Conservation (phyloP, 768 basidiomycete species). For the Pleurotus platypus region DNA sequence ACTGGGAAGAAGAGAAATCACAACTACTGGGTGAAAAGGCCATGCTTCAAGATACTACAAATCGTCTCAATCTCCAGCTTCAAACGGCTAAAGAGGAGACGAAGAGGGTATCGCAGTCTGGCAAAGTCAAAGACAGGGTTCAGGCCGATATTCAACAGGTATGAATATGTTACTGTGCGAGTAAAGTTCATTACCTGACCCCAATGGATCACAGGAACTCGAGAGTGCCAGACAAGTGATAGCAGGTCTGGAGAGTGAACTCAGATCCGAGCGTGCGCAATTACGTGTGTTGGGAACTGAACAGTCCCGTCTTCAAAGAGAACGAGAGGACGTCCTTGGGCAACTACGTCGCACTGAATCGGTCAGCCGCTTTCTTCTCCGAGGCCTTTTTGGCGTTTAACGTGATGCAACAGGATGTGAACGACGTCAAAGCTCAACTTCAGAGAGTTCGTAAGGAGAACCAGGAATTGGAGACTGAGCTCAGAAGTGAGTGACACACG, state of each 20-base stretch:
- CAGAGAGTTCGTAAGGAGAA: slow-evolving; percentile 72
- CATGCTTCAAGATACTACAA: slow-evolving; percentile 67
- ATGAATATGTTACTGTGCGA: slow-evolving; percentile 15
- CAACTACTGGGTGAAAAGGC: slow-evolving; percentile 68
- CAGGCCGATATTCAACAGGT: slow-evolving; percentile 55
- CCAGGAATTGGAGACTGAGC: slow-evolving; percentile 66
- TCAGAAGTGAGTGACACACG: slow-evolving; percentile 49
- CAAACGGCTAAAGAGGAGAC: slow-evolving; percentile 55
- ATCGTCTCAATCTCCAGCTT: slow-evolving; percentile 60
- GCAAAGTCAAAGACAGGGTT: slow-evolving; percentile 44
- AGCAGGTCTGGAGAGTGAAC: slow-evolving; percentile 64
- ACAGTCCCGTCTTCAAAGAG: slow-evolving; percentile 57
- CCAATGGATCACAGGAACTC: slow-evolving; percentile 48
- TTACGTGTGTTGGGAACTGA: slow-evolving; percentile 62
- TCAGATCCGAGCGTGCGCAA: slow-evolving; percentile 68
- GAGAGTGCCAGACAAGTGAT: slow-evolving; percentile 64
- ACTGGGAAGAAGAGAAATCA: slow-evolving; percentile 68
- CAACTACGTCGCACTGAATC: slow-evolving; percentile 72
- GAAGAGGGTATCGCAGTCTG: slow-evolving; percentile 49
- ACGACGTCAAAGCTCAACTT: slow-evolving; percentile 67
- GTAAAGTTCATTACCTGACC: background rate
- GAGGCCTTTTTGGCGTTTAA: slow-evolving; percentile 6
- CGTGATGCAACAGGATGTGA: slow-evolving; percentile 60
- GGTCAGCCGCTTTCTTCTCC: slow-evolving; percentile 32
- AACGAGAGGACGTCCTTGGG: slow-evolving; percentile 58